These are phyloP conservation scores for Symmetrospora coprosmae DNA, from an alignment of 768 basidiomycete genomes.

Conservation along the genomic window DNA sequence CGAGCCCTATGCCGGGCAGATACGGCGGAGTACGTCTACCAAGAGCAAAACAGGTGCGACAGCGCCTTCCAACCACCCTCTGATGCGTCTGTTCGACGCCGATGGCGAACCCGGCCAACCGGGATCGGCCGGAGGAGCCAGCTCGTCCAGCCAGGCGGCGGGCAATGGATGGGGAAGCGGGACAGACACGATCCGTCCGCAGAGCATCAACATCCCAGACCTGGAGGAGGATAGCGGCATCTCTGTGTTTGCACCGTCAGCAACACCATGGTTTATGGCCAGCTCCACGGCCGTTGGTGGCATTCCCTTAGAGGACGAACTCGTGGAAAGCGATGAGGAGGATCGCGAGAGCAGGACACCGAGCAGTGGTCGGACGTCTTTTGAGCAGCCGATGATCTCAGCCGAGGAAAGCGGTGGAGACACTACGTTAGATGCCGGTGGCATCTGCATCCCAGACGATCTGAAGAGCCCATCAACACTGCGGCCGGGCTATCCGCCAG, in stretches of 20 bases:
- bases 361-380: too few relatives aligned
- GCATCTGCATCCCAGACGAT: neutral
- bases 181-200: conserved; percentile 1
- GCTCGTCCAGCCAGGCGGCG: conserved; percentile 23
- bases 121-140: neutral
- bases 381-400: too few relatives aligned
- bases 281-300: conserved; percentile 7
- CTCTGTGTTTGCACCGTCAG: neutral
- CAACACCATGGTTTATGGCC: conserved; percentile 5
- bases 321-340: neutral
- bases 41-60: conserved; percentile 32
- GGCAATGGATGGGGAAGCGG: too few relatives aligned
- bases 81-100: conserved; percentile 31
- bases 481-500: conserved; percentile 4
- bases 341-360: too few relatives aligned
- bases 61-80: conserved; percentile 19
- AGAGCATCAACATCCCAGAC: conserved; percentile 16
- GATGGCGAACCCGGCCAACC: conserved; percentile 35
- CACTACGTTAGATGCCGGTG: too few relatives aligned
- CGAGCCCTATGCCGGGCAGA: conserved; percentile 5
- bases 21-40: conserved; percentile 8
- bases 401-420: too few relatives aligned
- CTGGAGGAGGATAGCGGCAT: neutral
- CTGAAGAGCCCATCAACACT: neutral
- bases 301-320: neutral